Percentiles rank a stretch among this genome's conserved stretches.
These are phyloP conservation scores for Spergularia marina DNA, from an alignment of 148 eudicot species.

Conservation along the genomic window DNA sequence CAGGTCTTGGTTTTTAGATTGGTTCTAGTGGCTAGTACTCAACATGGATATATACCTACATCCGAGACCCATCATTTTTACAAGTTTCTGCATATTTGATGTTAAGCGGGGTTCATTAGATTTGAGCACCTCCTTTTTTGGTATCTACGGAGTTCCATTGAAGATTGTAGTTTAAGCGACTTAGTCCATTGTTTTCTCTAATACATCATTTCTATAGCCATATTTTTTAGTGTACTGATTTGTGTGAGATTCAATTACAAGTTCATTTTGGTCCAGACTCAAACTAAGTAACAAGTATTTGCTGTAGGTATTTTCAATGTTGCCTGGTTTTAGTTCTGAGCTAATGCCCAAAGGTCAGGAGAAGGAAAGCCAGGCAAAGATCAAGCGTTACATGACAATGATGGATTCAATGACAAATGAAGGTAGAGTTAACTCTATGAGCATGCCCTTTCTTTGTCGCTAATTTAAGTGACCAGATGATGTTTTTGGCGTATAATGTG, in stretches of 20 bases:
- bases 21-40: not conserved
- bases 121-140: not conserved
- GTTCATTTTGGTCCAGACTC: not conserved
- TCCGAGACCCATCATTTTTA: too few species aligned
- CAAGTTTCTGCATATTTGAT: too few species aligned
- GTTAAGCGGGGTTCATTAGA: too few species aligned
- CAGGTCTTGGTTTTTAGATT: not conserved
- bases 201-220: not conserved
- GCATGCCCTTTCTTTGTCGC: not conserved
- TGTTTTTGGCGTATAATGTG: not conserved
- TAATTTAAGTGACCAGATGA: not conserved
- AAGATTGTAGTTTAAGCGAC: not conserved
- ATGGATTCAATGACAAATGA: constrained; percentile 99
- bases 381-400: constrained; percentile 95
- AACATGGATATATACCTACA: too few species aligned
- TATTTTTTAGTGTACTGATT: not conserved
- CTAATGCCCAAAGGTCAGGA: constrained; percentile 88
- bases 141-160: not conserved
- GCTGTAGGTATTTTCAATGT: constrained; percentile 80
- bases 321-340: constrained; percentile 86
- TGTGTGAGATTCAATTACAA: not conserved
- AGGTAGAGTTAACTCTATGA: constrained; percentile 36
- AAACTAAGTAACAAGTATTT: not conserved
- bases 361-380: constrained; percentile 90
- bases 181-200: not conserved